These are phyloP conservation scores for Coemansia sp. DNA, from an alignment of 192 early-diverging fungal species.

Conservation along the genomic window DNA sequence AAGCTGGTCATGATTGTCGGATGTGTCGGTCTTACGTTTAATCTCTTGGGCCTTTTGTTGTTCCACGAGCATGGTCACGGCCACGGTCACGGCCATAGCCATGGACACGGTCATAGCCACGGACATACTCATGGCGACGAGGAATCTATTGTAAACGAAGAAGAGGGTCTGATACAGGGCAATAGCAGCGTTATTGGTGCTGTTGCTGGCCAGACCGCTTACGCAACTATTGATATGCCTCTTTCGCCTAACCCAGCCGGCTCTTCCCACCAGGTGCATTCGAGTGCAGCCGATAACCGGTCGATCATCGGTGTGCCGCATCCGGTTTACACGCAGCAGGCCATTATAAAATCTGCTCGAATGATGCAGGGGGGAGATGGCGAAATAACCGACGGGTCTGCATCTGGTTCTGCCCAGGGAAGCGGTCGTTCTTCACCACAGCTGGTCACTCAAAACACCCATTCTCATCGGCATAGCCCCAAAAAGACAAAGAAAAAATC, in stretches of 20 bases:
- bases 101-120: conserved; percentile 44
- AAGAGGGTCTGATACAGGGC: conserved; percentile 27
- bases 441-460: conserved; percentile 11
- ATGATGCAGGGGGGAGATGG: conserved; percentile 27
- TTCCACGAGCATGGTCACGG: conserved; percentile 75
- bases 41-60: conserved; percentile 77
- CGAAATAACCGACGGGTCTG: conserved; percentile 12
- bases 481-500: neutral
- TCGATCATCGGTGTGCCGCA: conserved; percentile 58
- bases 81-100: conserved; percentile 58
- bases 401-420: neutral
- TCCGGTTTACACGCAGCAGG: conserved; percentile 56
- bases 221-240: conserved; percentile 28
- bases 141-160: conserved; percentile 35
- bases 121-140: conserved; percentile 36
- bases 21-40: conserved; percentile 70
- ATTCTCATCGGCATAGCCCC: conserved; percentile 39
- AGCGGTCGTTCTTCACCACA: conserved; percentile 25
- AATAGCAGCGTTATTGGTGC: neutral
- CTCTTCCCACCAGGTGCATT: conserved; percentile 14
- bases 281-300: conserved; percentile 40
- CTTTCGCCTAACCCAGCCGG: neutral
- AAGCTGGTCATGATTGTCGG: conserved; percentile 77
- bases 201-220: conserved; percentile 8
- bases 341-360: conserved; percentile 53